Evolutionary conservation across 1,284 basidiomycete genomes (phyloP).

Genomic region (Uromyces viciae-fabae): DNA sequence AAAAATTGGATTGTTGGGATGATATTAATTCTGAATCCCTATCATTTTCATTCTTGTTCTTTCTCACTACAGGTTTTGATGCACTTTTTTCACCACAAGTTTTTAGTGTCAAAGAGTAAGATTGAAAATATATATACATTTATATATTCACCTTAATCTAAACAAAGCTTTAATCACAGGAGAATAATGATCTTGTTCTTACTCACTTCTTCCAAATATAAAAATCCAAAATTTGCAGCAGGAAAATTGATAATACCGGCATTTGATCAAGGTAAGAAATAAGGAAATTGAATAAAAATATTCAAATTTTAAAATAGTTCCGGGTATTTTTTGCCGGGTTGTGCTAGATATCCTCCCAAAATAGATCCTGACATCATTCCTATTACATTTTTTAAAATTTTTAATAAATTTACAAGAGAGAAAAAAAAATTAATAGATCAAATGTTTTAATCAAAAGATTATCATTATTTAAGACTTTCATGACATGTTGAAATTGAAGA

Average conservation of each 20-base stretch:
- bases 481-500: too few species aligned
- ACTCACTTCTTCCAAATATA: constrained; percentile 40
- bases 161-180: neutral
- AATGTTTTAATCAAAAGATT: too few species aligned
- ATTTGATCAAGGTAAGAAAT: constrained; percentile 42
- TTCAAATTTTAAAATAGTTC: constrained; percentile 3
- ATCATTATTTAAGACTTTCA: too few species aligned
- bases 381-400: neutral
- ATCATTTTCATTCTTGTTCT: neutral
- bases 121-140: too few species aligned
- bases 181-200: neutral
- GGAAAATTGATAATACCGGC: constrained; percentile 26
- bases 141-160: too few species aligned
- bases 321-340: constrained; percentile 37
- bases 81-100: neutral
- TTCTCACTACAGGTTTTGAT: neutral
- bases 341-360: constrained; percentile 40
- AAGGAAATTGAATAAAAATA: constrained; percentile 31
- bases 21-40: neutral
- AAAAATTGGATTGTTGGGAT: neutral
- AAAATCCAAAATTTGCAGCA: constrained; percentile 26
- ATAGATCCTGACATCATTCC: constrained; percentile 33
- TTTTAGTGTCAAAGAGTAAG: too few species aligned
- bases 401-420: neutral
- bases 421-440: neutral